Conservation (phyloP, 495 filamentous ascomycete genomes). For the Chaetomium cochliodes region DNA sequence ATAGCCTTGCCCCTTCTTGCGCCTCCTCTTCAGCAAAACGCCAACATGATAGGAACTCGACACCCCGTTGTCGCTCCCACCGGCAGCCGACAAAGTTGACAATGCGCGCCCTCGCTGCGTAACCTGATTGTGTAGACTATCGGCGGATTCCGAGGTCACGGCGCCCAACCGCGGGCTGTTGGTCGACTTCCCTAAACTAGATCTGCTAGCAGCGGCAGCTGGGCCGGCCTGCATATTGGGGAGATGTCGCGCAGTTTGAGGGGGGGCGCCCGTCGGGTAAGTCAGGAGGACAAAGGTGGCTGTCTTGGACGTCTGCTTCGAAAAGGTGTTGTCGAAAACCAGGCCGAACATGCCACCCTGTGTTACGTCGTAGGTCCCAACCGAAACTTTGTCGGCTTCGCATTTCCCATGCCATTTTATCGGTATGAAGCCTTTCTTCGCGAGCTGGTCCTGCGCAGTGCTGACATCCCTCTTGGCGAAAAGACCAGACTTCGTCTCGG, state of each 20-base stretch:
- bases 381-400: conserved; percentile 92
- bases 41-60: conserved; percentile 66
- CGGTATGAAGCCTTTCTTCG: conserved; percentile 77
- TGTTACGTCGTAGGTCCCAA: conserved; percentile 82
- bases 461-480: conserved; percentile 52
- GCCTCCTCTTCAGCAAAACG: conserved; percentile 77
- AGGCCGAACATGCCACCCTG: conserved; percentile 92
- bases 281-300: conserved; percentile 92
- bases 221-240: conserved; percentile 52
- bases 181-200: conserved; percentile 45
- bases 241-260: conserved; percentile 72
- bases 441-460: conserved; percentile 76
- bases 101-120: conserved; percentile 33
- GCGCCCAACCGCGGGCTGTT: conserved; percentile 42
- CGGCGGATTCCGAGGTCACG: conserved; percentile 49
- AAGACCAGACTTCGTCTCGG: conserved; percentile 38
- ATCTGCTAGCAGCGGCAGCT: conserved; percentile 48
- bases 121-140: conserved; percentile 56
- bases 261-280: conserved; percentile 80
- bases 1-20: conserved; percentile 91
- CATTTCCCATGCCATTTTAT: conserved; percentile 92
- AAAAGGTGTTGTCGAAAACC: conserved; percentile 98
- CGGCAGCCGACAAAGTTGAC: conserved; percentile 35
- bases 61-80: conserved; percentile 35
- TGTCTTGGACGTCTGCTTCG: conserved; percentile 90